phyloP scores from a whole-genome alignment of 768 basidiomycete genomes.

The Lactarius deliciosus region DNA sequence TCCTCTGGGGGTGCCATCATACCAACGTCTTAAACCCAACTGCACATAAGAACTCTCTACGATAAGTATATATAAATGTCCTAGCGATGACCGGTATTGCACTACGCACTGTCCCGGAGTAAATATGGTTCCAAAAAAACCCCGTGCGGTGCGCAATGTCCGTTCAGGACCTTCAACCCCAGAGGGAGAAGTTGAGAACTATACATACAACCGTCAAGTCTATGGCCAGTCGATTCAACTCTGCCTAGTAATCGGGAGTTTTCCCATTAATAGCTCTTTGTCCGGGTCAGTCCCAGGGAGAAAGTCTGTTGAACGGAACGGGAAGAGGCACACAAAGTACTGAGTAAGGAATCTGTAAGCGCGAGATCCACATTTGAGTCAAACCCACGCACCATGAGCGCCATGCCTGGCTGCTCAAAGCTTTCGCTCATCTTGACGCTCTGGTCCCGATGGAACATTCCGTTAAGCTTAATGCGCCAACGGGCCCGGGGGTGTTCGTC shows the following conservation, averaged over 20 bases:
- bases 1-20: too few relatives aligned
- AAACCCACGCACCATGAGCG: slow-evolving; percentile 19
- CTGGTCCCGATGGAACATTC: not conserved
- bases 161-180: too few relatives aligned
- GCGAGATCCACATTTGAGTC: too few relatives aligned
- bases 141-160: slow-evolving; percentile 4
- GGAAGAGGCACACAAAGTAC: slow-evolving; percentile 19
- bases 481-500: not conserved
- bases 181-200: not conserved
- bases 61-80: too few relatives aligned
- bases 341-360: slow-evolving; percentile 2
- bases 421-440: slow-evolving; percentile 7
- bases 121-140: not conserved
- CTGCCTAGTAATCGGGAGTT: not conserved
- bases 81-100: too few relatives aligned
- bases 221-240: not conserved
- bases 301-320: slow-evolving; percentile 3
- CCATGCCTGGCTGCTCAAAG: slow-evolving; percentile 9
- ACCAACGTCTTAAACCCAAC: too few relatives aligned
- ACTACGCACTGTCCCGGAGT: too few relatives aligned
- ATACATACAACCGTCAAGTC: not conserved
- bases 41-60: too few relatives aligned
- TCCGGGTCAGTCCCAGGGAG: not conserved
- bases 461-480: slow-evolving; percentile 20
- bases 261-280: slow-evolving; percentile 8